Percentiles rank a stretch among this genome's conserved stretches.
Evolutionary conservation across 306 rosid species (phyloP).

Genomic region (Corylus americana): DNA sequence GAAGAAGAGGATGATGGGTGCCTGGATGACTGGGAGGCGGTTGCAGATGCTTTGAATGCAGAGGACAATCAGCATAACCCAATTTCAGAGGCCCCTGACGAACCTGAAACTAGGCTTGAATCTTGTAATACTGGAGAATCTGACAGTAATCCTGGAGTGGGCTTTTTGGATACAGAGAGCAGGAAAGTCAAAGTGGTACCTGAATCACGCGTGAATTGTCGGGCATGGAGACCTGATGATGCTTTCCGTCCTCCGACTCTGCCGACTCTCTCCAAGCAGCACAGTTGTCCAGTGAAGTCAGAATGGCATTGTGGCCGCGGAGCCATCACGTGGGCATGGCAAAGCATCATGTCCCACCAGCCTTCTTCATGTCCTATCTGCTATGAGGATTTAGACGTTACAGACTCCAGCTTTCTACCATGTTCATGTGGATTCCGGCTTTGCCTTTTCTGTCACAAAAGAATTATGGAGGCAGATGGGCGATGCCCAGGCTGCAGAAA

Average conservation of each 20-base stretch:
- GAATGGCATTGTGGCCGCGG: slow-evolving; percentile 40
- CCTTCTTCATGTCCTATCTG: slow-evolving; percentile 56
- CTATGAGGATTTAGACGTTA: slow-evolving; percentile 62
- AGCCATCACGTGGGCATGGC: slow-evolving; percentile 46
- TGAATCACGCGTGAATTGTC: slow-evolving; percentile 24
- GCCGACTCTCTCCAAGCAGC: slow-evolving; percentile 49
- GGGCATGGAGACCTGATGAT: slow-evolving; percentile 62
- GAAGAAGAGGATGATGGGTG: slow-evolving; percentile 52
- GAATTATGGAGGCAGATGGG: slow-evolving; percentile 56
- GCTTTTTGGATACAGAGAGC: slow-evolving; percentile 23
- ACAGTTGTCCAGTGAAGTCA: slow-evolving; percentile 30
- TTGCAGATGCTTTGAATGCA: slow-evolving; percentile 57
- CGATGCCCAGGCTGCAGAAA: slow-evolving; percentile 65
- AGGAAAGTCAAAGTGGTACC: slow-evolving; percentile 4
- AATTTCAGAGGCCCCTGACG: slow-evolving; percentile 26
- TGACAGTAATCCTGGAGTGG: slow-evolving; percentile 14
- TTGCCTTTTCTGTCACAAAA: slow-evolving; percentile 65
- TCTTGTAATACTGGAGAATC: neutral
- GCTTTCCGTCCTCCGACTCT: slow-evolving; percentile 53
- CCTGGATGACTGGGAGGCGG: slow-evolving; percentile 65
- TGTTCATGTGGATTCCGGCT: slow-evolving; percentile 61
- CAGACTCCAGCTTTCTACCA: slow-evolving; percentile 58
- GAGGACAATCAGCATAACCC: slow-evolving; percentile 21
- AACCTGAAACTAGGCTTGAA: slow-evolving; percentile 16
- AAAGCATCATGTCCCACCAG: slow-evolving; percentile 40